phyloP scores from a whole-genome alignment of 306 rosid genomes.

The Casuarina glauca region DNA sequence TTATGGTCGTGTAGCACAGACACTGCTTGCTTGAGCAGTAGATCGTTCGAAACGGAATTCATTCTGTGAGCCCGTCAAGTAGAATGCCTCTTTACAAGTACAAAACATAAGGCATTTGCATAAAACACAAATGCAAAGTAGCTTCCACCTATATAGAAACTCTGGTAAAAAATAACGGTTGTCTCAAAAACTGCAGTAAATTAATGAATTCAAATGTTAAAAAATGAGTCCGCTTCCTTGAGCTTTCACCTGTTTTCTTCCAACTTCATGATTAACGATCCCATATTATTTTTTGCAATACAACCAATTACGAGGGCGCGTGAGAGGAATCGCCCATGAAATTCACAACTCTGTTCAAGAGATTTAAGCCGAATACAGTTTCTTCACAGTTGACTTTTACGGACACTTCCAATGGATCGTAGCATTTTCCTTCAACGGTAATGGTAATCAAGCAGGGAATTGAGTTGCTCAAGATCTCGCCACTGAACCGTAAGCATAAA shows the following conservation, averaged over 20 bases:
- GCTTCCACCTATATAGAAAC: background rate
- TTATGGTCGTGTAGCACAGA: background rate
- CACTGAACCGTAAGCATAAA: constrained; percentile 78
- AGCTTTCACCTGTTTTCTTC: constrained; percentile 12
- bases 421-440: constrained; percentile 82
- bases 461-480: constrained; percentile 79
- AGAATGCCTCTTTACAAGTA: background rate
- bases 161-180: background rate
- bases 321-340: constrained; percentile 59
- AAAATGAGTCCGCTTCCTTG: constrained; percentile 9
- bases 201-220: constrained; percentile 4
- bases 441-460: constrained; percentile 72
- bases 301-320: constrained; percentile 34
- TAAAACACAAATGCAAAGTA: background rate
- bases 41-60: background rate
- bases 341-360: constrained; percentile 83
- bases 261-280: constrained; percentile 12
- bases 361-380: constrained; percentile 90
- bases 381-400: constrained; percentile 91
- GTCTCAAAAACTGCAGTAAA: constrained; percentile 1
- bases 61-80: background rate
- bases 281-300: constrained; percentile 17
- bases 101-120: background rate
- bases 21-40: background rate
- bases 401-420: constrained; percentile 63